Percentiles rank a stretch among this genome's conserved stretches.
phyloP scores from a whole-genome alignment of 495 filamentous ascomycete genomes.

The Recurvomyces mirabilis region DNA sequence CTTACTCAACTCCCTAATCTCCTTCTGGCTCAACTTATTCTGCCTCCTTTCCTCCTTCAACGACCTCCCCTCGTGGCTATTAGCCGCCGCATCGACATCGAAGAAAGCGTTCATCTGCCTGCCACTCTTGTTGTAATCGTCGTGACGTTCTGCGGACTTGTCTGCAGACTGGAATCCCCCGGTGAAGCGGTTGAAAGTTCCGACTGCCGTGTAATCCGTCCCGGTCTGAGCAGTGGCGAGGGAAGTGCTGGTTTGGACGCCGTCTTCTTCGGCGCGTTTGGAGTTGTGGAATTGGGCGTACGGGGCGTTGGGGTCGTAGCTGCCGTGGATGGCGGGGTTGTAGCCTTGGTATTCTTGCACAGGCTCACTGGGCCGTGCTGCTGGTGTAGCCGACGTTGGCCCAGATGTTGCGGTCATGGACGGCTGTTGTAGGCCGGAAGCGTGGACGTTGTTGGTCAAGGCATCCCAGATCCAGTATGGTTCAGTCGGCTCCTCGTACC shows the following conservation, averaged over 20 bases:
- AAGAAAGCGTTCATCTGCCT: conserved; percentile 93
- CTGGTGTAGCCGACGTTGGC: background rate
- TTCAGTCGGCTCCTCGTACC: conserved; percentile 13
- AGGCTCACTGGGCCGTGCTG: background rate
- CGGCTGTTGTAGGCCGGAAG: conserved; percentile 10
- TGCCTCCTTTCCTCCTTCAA: conserved; percentile 79
- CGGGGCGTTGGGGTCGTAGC: conserved; percentile 85
- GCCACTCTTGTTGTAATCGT: conserved; percentile 77
- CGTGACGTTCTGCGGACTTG: conserved; percentile 61
- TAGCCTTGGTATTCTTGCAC: conserved; percentile 45
- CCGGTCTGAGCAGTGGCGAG: conserved; percentile 20
- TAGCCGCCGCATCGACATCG: conserved; percentile 95
- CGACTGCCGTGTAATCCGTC: conserved; percentile 50
- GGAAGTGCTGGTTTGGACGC: conserved; percentile 22
- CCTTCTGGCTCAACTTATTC: conserved; percentile 78
- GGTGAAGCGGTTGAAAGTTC: conserved; percentile 83
- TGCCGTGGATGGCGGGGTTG: conserved; percentile 89
- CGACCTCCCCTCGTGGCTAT: conserved; percentile 81
- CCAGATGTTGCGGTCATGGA: background rate
- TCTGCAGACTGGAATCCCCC: conserved; percentile 63
- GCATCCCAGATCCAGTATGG: conserved; percentile 22
- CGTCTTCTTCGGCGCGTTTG: conserved; percentile 31
- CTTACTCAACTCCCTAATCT: conserved; percentile 64
- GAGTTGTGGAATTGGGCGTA: conserved; percentile 53
- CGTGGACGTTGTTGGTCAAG: conserved; percentile 9